Conservation (phyloP, 768 basidiomycete species). For the Coprinopsis strossmayeri region DNA sequence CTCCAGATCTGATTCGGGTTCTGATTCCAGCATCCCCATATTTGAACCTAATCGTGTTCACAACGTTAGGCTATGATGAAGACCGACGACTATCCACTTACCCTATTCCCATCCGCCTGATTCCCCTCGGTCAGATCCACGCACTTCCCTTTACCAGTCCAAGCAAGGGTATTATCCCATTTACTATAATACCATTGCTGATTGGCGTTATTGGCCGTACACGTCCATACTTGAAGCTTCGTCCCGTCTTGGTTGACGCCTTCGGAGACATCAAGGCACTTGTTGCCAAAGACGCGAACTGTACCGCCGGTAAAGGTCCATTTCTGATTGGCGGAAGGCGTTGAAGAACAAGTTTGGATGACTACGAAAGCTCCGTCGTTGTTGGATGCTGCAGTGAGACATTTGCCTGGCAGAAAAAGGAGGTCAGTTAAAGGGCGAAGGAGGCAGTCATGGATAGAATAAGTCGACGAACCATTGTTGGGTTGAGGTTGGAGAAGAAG, state of each 20-base stretch:
- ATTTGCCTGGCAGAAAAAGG: slow-evolving; percentile 30
- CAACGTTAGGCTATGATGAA: neutral
- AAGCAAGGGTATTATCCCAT: slow-evolving; percentile 35
- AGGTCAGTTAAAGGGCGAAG: neutral
- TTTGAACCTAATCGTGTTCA: slow-evolving; percentile 30
- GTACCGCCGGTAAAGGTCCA: slow-evolving; percentile 40
- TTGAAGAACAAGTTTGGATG: slow-evolving; percentile 33
- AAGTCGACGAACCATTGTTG: slow-evolving; percentile 27
- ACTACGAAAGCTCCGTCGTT: slow-evolving; percentile 41
- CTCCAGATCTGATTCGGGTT: slow-evolving; percentile 50
- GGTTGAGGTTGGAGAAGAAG: slow-evolving; percentile 39
- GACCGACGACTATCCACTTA: slow-evolving; percentile 17
- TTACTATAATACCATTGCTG: slow-evolving; percentile 43
- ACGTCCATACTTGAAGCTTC: slow-evolving; percentile 49
- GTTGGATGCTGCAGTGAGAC: slow-evolving; percentile 45
- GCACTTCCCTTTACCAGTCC: slow-evolving; percentile 45
- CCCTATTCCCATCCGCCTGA: slow-evolving; percentile 32
- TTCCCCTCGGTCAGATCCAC: slow-evolving; percentile 40
- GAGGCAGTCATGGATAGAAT: slow-evolving; percentile 1
- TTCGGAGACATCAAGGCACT: slow-evolving; percentile 42
- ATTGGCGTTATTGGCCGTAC: slow-evolving; percentile 31
- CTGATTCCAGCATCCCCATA: slow-evolving; percentile 35
- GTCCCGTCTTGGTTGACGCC: slow-evolving; percentile 37
- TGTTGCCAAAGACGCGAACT: slow-evolving; percentile 38
- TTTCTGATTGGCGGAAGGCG: slow-evolving; percentile 35